Base-by-base conservation (phyloP, 1,284 basidiomycete genomes). In the Ceratobasidium sp. region DNA sequence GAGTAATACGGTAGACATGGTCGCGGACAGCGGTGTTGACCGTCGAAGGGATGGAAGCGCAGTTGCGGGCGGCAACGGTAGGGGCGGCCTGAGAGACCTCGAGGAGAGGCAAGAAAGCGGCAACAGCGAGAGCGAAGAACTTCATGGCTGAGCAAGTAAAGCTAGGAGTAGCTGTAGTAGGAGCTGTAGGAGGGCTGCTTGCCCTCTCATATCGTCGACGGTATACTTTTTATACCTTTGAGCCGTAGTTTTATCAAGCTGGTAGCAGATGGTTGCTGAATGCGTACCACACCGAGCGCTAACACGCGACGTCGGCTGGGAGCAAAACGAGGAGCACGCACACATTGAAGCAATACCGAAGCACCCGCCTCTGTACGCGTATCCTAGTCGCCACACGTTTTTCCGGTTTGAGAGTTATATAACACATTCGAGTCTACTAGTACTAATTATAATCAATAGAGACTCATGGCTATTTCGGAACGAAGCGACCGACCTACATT, bases 1-100 rank as follows among this genome's bases (percentile, higher is more conserved):
- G 61, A 23, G 73, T 56, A 28, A 75, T 66, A 12, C 73, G 73
- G 52, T 75, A 75, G 33, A 75, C 73, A 20, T 75, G 73, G 20
- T 75, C 73, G 23, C 73, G 46, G 9, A 75, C 73, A 52, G 73
- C 73, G n/a, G 73, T 12, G 12, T 75, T 66, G 5, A 62, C 73
- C n/a, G 73, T 75, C 10, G 73, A 75, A 46, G 73, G 73, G 38
- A 75, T 75, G 7, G 57, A n/a, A 1, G 61, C 50, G 26, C 61
- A 75, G 20, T 75, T 50, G 15, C 73, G 61, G 50, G 17, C 73
- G 17, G 62, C 44, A 26, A 75, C 40, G 9, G 73, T 57, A 20
- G 73, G 73, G 6, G 62, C 73, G 13, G 73, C 73, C 20, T 23
- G 40, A 20, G 73, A 65, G 20, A 75, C 46, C 62, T 75, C 61